A percentile compares a stretch with the other conserved stretches of the same genome.
Conservation (phyloP, 1,139 yeast genomes). For the Sugiyamaella paludigena region DNA sequence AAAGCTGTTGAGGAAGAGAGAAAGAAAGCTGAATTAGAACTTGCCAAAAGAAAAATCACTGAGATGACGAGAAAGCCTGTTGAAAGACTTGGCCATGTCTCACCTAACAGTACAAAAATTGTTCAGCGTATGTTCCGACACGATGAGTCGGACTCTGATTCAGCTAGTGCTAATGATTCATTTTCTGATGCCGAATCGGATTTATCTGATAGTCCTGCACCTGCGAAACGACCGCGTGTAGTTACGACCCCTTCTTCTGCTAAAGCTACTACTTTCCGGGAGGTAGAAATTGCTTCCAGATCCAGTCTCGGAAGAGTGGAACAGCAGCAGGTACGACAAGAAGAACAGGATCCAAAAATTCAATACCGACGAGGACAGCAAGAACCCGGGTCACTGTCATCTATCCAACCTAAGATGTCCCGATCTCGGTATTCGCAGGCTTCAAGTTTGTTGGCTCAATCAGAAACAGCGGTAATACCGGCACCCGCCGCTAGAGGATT, state of each 20-base stretch:
- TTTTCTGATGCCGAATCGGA: conserved; percentile 21
- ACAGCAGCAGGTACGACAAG: no score
- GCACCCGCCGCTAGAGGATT: no score
- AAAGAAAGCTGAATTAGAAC: no score
- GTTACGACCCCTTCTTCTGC: conserved; percentile 22
- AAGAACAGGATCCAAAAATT: background rate
- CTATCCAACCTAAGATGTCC: no score
- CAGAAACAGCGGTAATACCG: no score
- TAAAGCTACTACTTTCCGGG: background rate
- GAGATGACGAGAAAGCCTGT: no score
- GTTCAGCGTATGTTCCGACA: conserved; percentile 1
- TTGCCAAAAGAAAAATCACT: no score
- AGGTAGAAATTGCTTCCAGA: background rate
- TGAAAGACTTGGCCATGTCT: no score
- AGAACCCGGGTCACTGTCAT: no score
- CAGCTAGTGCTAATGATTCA: conserved; percentile 14
- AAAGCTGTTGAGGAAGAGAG: background rate
- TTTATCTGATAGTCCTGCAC: conserved; percentile 23
- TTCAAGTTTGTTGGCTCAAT: no score
- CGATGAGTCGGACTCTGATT: conserved; percentile 9
- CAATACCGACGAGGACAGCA: background rate
- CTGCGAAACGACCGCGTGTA: conserved; percentile 22
- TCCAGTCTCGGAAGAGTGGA: background rate
- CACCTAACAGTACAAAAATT: background rate
- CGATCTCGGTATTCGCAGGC: no score